Base-by-base conservation (phyloP, 192 early-diverging fungal genomes). In the Cetraspora pellucida region DNA sequence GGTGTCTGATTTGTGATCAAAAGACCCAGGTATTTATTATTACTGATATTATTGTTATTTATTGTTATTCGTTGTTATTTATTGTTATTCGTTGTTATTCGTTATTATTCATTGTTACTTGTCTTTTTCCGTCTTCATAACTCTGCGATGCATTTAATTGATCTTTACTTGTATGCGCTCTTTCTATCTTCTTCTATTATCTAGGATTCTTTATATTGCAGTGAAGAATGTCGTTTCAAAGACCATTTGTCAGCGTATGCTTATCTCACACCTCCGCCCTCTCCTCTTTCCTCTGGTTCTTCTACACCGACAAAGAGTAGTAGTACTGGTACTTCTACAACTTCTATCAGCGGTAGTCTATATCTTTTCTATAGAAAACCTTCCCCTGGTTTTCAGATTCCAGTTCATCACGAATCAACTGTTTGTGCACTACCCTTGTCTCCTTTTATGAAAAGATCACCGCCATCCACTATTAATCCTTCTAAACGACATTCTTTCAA, bases 191-290 rank as follows among this genome's bases (percentile, higher is more conserved):
- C 14, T 47, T n/a, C n/a, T n/a, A n/a, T n/a, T n/a, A n/a, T n/a
- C 13, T 47, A 69, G 66, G 66, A 43, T 47, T 1, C 66, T 14
- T 23, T 69, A 2, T 69, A 69, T 27, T 69, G 66, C 2, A 69
- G 66, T 37, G 66, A 69, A 69, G 66, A 69, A 3, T 69, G 66
- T 69, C 28, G 66, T 16, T 69, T 69, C 37, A 69, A 69, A 45
- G 66, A 69, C 23, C 44, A 47, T 46, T 43, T 69, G 30, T 47
- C 66, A 23, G 66, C 66, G 10, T 69, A 69, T n/a, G n/a, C n/a
- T 21, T 69, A 17, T n/a, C 37, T 49, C 23, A 69, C 66, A 23
- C 66, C 66, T 44, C 31, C 66, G 11, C 9, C 44, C 1, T 69
- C 66, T n/a, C 66, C 66, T 10, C 30, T 43, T 69, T 44, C 31